These are phyloP conservation scores for Physcia stellaris DNA, from an alignment of 495 filamentous ascomycete species.

Conservation along the genomic window DNA sequence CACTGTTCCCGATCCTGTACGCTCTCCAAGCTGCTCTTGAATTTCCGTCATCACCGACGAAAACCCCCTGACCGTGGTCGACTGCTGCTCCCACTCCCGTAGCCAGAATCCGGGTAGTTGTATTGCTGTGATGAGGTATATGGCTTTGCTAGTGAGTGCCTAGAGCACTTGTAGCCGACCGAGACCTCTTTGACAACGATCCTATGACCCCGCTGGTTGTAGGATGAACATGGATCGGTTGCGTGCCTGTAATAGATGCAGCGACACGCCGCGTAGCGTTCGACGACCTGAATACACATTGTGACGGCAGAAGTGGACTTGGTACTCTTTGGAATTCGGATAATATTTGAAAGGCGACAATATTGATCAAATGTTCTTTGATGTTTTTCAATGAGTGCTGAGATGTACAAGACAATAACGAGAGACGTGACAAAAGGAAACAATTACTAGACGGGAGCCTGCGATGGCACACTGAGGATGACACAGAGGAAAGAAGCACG, in stretches of 20 bases:
- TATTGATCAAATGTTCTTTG: not conserved
- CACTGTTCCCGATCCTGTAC: conserved; percentile 12
- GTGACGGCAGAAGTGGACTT: not conserved
- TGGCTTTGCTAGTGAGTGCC: conserved; percentile 36
- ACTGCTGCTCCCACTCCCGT: conserved; percentile 27
- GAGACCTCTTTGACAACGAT: conserved; percentile 62
- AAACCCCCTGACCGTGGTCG: conserved; percentile 11
- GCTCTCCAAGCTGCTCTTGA: conserved; percentile 13
- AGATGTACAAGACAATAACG: conserved; percentile 1
- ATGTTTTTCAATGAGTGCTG: not conserved
- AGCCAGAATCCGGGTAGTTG: conserved; percentile 38
- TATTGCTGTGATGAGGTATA: conserved; percentile 15
- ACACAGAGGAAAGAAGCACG: conserved; percentile 8
- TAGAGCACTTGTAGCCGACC: conserved; percentile 64
- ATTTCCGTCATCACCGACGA: conserved; percentile 15
- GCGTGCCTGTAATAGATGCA: conserved; percentile 73
- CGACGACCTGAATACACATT: conserved; percentile 63
- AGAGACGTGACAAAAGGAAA: conserved; percentile 1
- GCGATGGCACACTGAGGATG: conserved; percentile 17
- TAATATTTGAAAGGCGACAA: not conserved
- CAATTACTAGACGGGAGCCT: conserved; percentile 7
- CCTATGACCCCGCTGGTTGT: conserved; percentile 55
- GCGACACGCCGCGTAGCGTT: conserved; percentile 65
- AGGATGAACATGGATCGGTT: conserved; percentile 58
- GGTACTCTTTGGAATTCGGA: not conserved